Evolutionary conservation across 2,329 filamentous ascomycete genomes (phyloP).

Genomic region (Rutstroemia sydowiana): DNA sequence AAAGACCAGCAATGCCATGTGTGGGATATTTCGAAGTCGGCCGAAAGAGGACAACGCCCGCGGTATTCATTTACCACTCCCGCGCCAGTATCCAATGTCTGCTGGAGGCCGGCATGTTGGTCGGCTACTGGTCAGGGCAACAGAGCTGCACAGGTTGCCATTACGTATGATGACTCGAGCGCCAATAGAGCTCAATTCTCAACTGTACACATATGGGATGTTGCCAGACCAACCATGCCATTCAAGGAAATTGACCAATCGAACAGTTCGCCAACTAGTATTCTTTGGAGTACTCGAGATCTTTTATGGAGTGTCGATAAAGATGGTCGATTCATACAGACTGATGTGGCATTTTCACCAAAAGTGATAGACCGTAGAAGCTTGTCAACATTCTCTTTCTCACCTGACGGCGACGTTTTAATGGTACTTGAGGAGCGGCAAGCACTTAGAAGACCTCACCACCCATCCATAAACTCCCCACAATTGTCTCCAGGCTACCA

Average conservation of each 20-base stretch:
- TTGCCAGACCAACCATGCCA: conserved; percentile 59
- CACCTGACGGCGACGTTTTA: conserved; percentile 49
- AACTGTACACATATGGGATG: conserved; percentile 59
- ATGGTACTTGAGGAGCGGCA: conserved; percentile 56
- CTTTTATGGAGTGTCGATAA: conserved; percentile 59
- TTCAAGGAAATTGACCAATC: conserved; percentile 60
- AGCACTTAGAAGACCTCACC: conserved; percentile 37
- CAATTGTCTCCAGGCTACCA: conserved; percentile 20
- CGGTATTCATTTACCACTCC: conserved; percentile 55
- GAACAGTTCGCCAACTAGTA: conserved; percentile 46
- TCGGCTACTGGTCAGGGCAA: conserved; percentile 55
- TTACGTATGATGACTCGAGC: conserved; percentile 52
- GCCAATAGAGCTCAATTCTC: conserved; percentile 48
- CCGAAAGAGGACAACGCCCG: conserved; percentile 57
- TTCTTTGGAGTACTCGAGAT: conserved; percentile 59
- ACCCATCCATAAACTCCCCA: conserved; percentile 27
- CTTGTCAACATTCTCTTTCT: conserved; percentile 54
- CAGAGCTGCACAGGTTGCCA: conserved; percentile 53
- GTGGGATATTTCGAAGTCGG: conserved; percentile 55
- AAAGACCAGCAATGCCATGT: conserved; percentile 55
- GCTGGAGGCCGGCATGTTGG: conserved; percentile 60
- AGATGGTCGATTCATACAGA: conserved; percentile 56
- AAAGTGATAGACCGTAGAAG: conserved; percentile 56
- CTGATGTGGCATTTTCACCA: conserved; percentile 56
- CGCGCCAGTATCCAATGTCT: conserved; percentile 49